Evolutionary conservation across 2,329 filamentous ascomycete genomes (phyloP).

Genomic region (Fusarium sambucinum): DNA sequence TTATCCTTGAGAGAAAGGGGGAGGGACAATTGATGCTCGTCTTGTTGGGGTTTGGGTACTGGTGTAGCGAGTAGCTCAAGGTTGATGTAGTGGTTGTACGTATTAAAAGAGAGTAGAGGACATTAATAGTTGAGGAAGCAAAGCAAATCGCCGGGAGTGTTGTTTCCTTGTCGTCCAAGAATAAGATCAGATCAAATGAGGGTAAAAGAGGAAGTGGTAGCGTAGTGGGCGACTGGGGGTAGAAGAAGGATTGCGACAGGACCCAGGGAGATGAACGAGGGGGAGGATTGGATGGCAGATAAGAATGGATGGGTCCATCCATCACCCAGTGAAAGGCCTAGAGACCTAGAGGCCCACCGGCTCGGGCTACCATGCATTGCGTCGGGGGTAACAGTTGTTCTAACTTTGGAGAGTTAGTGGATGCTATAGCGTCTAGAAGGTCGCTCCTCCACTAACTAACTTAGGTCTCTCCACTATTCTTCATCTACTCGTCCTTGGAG

Average conservation of each 20-base stretch:
- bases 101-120: constrained; percentile 46
- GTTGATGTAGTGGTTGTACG: neutral
- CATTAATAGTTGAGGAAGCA: constrained; percentile 28
- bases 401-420: constrained; percentile 37
- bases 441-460: constrained; percentile 19
- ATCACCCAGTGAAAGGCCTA: constrained; percentile 7
- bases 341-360: neutral
- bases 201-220: constrained; percentile 41
- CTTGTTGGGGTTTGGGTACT: constrained; percentile 15
- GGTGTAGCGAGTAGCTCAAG: constrained; percentile 10
- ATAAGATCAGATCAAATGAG: constrained; percentile 44
- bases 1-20: constrained; percentile 36
- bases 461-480: constrained; percentile 1
- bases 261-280: constrained; percentile 32
- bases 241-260: constrained; percentile 41
- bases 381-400: constrained; percentile 15
- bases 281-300: constrained; percentile 38
- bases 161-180: constrained; percentile 48
- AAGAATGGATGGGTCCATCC: constrained; percentile 19
- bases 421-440: constrained; percentile 24
- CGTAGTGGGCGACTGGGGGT: constrained; percentile 45
- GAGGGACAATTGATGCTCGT: constrained; percentile 17
- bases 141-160: constrained; percentile 47
- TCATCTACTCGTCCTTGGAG: neutral
- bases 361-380: neutral